These are phyloP conservation scores for Papiliotrema fonsecae DNA, from an alignment of 1,284 basidiomycete genomes.

Conservation along the genomic window DNA sequence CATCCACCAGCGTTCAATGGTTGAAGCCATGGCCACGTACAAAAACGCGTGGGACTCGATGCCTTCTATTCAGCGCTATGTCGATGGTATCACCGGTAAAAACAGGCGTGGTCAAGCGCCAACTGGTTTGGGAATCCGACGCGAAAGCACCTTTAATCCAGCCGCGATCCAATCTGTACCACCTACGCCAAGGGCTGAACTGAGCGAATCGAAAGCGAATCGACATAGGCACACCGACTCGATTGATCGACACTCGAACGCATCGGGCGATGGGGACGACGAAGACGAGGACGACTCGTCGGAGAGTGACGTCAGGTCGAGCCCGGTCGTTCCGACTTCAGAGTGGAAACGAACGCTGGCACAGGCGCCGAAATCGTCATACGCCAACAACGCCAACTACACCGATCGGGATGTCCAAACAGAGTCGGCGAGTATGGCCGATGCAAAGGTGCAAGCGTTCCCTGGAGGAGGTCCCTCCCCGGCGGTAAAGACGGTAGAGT, in stretches of 20 bases:
- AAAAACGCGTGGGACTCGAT: constrained; percentile 77
- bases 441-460: constrained; percentile 32
- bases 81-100: constrained; percentile 56
- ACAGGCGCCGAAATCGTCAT: neutral
- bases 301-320: neutral
- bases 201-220: neutral
- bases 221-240: constrained; percentile 2
- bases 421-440: constrained; percentile 15
- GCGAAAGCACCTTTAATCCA: neutral
- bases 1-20: constrained; percentile 45
- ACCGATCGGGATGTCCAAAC: constrained; percentile 35
- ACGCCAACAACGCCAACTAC: constrained; percentile 17
- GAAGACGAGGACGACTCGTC: constrained; percentile 26
- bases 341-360: neutral
- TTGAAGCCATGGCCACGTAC: constrained; percentile 56
- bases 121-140: neutral
- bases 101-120: neutral
- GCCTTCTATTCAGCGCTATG: constrained; percentile 71
- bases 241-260: constrained; percentile 17
- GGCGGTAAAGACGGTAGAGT: constrained; percentile 11
- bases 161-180: constrained; percentile 20
- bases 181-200: constrained; percentile 16
- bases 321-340: neutral
- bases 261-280: constrained; percentile 34
- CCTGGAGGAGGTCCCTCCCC: constrained; percentile 19